Base-by-base conservation (phyloP, 805 yeast genomes). In the Hanseniaspora jakobsenii region DNA sequence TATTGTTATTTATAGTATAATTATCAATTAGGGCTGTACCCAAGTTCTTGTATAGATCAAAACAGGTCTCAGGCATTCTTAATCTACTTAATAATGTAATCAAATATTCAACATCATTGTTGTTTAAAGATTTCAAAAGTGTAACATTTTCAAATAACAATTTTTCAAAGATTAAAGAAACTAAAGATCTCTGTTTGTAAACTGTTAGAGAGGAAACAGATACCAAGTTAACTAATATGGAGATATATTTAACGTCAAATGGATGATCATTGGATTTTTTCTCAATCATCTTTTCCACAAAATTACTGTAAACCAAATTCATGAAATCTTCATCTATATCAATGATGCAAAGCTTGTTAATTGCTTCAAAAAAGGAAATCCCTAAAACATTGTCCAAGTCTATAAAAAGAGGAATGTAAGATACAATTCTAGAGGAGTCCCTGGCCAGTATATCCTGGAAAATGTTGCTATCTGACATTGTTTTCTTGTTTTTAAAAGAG, bases 31-130 rank as follows among this genome's bases (percentile, higher is more conserved):
- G n/a, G 17, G 36, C 23, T 23, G 23, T 10, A 2, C 46, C 46
- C n/a, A 42, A n/a, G n/a, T 42, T 36, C 18, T 16, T 42, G 36
- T 35, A 42, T n/a, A 42, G 18, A 4, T 10, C 9, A 13, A 22
- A 28, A 18, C 46, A 42, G 3, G 30, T 35, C 4, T 35, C 35
- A 10, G 28, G 31, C 46, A 42, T 29, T 42, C 46, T 42, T 7
- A 35, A 29, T 9, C 31, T 32, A 42, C 46, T 42, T 8, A 35
- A 42, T 13, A 42, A 2, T 1, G 26, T 27, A 17, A 42, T 35
- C 9, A 42, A 18, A 22, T 42, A 42, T 16, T 42, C 46, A 26
- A 42, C 36, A 22, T 42, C 46, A 21, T 42, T 42, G 22, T 42
- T 42, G 21, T 34, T 42, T 16, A 42, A 14, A 4, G 17, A 6